Percentiles rank a stretch among this genome's conserved stretches.
phyloP scores from a whole-genome alignment of 1,284 basidiomycete genomes.

The Ustilago trichophora region DNA sequence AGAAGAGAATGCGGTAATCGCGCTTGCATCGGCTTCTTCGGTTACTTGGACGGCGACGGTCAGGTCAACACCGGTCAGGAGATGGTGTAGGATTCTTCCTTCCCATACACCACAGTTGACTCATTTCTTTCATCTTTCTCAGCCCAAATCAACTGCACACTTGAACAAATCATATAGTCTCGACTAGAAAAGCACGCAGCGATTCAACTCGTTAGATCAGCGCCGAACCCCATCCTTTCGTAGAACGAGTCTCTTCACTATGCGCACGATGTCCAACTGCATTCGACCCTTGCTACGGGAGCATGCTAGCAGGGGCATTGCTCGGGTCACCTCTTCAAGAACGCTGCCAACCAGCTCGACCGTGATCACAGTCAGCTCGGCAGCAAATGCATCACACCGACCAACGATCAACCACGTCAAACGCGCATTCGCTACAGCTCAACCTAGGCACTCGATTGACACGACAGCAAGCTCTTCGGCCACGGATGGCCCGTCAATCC shows the following conservation, averaged over 20 bases:
- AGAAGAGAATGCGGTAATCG: slow-evolving; percentile 5
- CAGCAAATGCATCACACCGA: too few species aligned
- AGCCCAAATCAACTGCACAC: too few species aligned
- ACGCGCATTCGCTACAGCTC: slow-evolving; percentile 1
- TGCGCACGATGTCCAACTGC: slow-evolving; percentile 4
- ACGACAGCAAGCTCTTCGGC: background rate
- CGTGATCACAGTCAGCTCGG: too few species aligned
- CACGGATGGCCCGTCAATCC: slow-evolving; percentile 48
- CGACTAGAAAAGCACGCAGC: too few species aligned
- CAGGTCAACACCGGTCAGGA: too few species aligned
- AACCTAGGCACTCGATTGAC: slow-evolving; percentile 2
- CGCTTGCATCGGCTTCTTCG: slow-evolving; percentile 35
- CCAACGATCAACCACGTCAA: background rate
- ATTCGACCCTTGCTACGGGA: slow-evolving; percentile 12
- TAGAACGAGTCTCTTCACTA: background rate
- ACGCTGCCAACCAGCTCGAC: background rate
- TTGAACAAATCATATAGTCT: too few species aligned
- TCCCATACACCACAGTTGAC: too few species aligned
- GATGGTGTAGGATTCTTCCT: too few species aligned
- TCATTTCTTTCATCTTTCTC: too few species aligned
- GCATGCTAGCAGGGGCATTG: background rate
- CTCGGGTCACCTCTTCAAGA: background rate
- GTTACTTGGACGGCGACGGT: slow-evolving; percentile 5
- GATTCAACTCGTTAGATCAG: too few species aligned
- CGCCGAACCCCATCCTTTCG: too few species aligned